Percentiles rank a stretch among this genome's conserved stretches.
These are phyloP conservation scores for Penicillium concentricum DNA, from an alignment of 2,329 filamentous ascomycete genomes.

Conservation along the genomic window DNA sequence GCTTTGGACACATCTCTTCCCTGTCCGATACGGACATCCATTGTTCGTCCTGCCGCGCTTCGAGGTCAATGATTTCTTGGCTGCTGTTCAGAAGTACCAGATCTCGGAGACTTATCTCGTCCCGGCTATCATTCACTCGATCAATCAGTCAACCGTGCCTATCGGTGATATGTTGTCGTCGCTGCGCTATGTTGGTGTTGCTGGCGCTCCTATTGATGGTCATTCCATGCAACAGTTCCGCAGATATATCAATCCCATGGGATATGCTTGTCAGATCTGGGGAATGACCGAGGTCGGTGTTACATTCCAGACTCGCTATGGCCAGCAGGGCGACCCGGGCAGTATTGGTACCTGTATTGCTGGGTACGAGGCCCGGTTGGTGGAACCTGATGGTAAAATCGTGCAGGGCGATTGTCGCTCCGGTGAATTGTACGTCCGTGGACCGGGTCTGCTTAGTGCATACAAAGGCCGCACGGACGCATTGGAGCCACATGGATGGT, in stretches of 20 bases:
- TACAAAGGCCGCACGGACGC: slow-evolving; percentile 40
- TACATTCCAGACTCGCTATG: slow-evolving; percentile 42
- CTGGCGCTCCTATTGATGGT: slow-evolving; percentile 51
- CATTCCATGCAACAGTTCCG: slow-evolving; percentile 43
- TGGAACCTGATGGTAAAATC: slow-evolving; percentile 33
- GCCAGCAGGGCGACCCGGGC: slow-evolving; percentile 43
- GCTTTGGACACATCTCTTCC: slow-evolving; percentile 48
- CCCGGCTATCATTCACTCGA: slow-evolving; percentile 45
- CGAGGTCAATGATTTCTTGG: slow-evolving; percentile 41
- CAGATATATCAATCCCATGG: slow-evolving; percentile 40
- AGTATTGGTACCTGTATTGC: slow-evolving; percentile 50
- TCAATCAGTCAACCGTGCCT: slow-evolving; percentile 31
- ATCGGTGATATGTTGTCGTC: slow-evolving; percentile 37
- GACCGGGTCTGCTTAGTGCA: slow-evolving; percentile 35
- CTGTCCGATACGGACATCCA: slow-evolving; percentile 47
- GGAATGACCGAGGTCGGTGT: slow-evolving; percentile 57
- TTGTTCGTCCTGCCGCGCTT: slow-evolving; percentile 52
- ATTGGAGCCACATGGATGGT: slow-evolving; percentile 42
- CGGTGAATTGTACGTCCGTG: slow-evolving; percentile 46
- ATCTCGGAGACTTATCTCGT: slow-evolving; percentile 53
- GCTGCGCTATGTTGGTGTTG: slow-evolving; percentile 47
- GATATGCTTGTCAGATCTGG: slow-evolving; percentile 51
- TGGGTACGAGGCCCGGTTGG: slow-evolving; percentile 41
- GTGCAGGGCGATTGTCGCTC: slow-evolving; percentile 30
- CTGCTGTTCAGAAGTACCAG: slow-evolving; percentile 40